These are phyloP conservation scores for Xylaria hypoxylon DNA, from an alignment of 2,329 filamentous ascomycete species.

Conservation along the genomic window DNA sequence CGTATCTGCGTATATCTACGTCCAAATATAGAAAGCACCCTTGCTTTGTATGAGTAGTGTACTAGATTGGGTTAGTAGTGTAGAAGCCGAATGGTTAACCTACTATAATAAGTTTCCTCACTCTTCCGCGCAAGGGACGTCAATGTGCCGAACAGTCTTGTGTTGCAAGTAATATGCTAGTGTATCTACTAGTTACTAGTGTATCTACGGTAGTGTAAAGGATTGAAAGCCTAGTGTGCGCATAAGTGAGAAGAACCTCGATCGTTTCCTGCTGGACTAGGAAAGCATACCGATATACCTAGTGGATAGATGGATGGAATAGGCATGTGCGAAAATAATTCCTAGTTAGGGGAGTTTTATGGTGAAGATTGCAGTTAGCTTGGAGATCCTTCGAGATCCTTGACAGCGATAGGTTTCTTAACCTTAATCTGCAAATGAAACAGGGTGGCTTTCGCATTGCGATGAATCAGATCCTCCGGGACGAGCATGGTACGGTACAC, in stretches of 20 bases:
- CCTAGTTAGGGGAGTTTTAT: background rate
- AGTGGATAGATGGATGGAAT: conserved; percentile 12
- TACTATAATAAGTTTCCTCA: no score
- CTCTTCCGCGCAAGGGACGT: no score
- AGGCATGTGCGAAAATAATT: conserved; percentile 10
- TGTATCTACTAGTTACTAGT: no score
- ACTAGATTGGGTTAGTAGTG: no score
- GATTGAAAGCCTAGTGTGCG: conserved; percentile 9
- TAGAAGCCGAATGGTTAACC: no score
- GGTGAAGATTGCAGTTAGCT: background rate
- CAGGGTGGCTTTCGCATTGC: conserved; percentile 5
- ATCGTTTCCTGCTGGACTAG: background rate
- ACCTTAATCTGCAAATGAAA: conserved; percentile 12
- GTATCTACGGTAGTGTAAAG: no score
- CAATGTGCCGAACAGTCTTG: no score
- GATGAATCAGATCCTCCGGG: conserved; percentile 2
- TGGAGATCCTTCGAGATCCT: conserved; percentile 19
- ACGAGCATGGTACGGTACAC: background rate
- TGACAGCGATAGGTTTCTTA: background rate
- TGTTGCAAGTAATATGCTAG: no score
- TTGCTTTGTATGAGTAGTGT: background rate
- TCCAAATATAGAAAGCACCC: no score
- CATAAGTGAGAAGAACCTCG: conserved; percentile 1
- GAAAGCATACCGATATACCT: background rate
- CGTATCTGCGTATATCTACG: no score